Conservation (phyloP, 305 asterid genomes). For the Fraxinus nigra region DNA sequence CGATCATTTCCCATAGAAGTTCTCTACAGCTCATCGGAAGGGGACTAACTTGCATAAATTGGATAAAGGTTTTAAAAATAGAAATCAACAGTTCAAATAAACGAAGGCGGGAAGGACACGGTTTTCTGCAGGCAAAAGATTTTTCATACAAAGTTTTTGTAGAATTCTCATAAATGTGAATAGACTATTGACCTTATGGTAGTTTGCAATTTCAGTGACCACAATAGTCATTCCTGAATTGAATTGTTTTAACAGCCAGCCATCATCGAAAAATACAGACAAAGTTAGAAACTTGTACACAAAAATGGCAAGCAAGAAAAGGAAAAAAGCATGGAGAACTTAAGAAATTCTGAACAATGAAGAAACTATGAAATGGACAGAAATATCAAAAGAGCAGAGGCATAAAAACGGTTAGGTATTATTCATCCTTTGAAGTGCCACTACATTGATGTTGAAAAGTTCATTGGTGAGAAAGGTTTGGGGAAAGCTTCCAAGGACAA, state of each 20-base stretch:
- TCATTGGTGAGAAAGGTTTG: background rate
- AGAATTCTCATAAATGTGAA: background rate
- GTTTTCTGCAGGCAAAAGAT: background rate
- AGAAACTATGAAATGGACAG: background rate
- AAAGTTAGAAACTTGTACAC: conserved; percentile 2
- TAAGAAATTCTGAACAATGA: background rate
- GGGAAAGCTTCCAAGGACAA: background rate
- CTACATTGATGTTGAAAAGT: background rate
- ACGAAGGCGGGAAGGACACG: background rate
- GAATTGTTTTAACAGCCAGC: background rate
- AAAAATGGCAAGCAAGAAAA: background rate
- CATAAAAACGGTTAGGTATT: background rate
- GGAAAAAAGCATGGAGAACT: background rate
- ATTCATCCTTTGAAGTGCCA: background rate
- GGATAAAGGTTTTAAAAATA: background rate
- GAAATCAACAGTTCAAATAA: background rate
- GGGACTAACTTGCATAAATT: background rate
- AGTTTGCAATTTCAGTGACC: background rate
- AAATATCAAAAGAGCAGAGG: background rate
- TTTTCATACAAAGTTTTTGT: background rate
- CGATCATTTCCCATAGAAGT: background rate
- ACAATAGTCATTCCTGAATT: background rate
- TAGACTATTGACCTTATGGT: background rate
- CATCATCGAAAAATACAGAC: background rate
- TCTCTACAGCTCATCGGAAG: background rate